phyloP scores from a whole-genome alignment of 2,329 filamentous ascomycete genomes.

The Pseudogymnoascus sp. region DNA sequence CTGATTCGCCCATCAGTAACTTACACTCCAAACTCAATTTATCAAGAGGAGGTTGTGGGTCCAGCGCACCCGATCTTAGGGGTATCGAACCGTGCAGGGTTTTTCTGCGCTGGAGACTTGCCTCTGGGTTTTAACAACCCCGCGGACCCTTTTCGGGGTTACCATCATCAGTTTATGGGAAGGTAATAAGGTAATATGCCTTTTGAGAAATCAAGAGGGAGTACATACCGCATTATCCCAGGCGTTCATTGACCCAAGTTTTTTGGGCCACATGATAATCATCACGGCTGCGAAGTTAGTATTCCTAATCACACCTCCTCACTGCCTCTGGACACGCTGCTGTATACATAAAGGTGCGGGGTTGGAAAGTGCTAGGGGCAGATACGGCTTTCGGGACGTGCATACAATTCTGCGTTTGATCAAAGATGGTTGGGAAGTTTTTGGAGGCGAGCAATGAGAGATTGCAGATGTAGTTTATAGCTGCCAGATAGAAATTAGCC shows the following conservation, averaged over 20 bases:
- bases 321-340: neutral
- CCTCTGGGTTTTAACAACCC: neutral
- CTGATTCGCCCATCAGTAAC: neutral
- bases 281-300: constrained; percentile 4
- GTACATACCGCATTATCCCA: neutral
- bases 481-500: constrained; percentile 5
- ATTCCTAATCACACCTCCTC: neutral
- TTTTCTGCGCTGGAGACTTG: neutral
- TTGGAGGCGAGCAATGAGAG: neutral
- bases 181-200: neutral
- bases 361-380: neutral
- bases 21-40: neutral
- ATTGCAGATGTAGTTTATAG: constrained; percentile 5
- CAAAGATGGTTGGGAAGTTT: neutral
- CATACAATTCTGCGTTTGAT: constrained; percentile 1
- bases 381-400: neutral
- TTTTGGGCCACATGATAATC: neutral
- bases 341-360: neutral
- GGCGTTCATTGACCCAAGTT: neutral
- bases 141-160: neutral
- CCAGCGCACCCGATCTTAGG: neutral
- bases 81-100: neutral
- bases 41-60: neutral
- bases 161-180: constrained; percentile 3
- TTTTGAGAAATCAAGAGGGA: neutral